Percentiles rank a stretch among this genome's conserved stretches.
Evolutionary conservation across 441 rosid genomes (phyloP).

Genomic region (Breynia disticha): DNA sequence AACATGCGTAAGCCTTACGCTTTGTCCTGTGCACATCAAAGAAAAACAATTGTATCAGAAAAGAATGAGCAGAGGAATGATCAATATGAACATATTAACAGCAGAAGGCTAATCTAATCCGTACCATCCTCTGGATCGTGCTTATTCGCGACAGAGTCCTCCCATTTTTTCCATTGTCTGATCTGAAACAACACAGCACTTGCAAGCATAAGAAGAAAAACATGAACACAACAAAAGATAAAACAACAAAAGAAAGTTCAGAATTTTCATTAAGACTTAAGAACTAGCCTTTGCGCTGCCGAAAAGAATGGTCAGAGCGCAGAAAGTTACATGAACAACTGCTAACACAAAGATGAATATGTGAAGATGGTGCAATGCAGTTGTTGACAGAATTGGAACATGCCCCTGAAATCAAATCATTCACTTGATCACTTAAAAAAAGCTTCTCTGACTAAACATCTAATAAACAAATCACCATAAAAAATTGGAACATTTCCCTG

Average conservation of each 20-base stretch:
- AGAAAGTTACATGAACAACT: conserved; percentile 51
- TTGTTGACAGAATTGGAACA: conserved; percentile 50
- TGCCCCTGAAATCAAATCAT: conserved; percentile 78
- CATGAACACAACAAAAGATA: neutral
- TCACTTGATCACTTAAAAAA: neutral
- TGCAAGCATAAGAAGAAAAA: neutral
- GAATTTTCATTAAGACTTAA: neutral
- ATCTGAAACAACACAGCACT: conserved; percentile 24
- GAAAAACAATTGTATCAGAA: neutral
- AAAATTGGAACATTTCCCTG: too few species aligned
- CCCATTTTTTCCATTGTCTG: conserved; percentile 73
- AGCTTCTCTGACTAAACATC: too few species aligned
- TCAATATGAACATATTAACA: neutral
- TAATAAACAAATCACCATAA: too few species aligned
- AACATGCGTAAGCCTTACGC: conserved; percentile 37
- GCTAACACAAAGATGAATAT: conserved; percentile 81
- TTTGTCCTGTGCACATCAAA: conserved; percentile 26
- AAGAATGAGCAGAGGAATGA: too few species aligned
- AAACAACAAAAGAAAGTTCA: neutral
- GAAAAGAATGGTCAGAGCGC: conserved; percentile 62
- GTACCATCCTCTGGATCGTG: conserved; percentile 35
- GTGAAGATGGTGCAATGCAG: conserved; percentile 76
- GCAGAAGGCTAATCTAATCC: neutral
- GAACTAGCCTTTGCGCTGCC: conserved; percentile 62
- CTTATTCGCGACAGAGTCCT: conserved; percentile 31